A percentile compares a stretch with the other conserved stretches of the same genome.
These are phyloP conservation scores for Eucommia ulmoides DNA, from an alignment of 257 asterid genomes.

Conservation along the genomic window DNA sequence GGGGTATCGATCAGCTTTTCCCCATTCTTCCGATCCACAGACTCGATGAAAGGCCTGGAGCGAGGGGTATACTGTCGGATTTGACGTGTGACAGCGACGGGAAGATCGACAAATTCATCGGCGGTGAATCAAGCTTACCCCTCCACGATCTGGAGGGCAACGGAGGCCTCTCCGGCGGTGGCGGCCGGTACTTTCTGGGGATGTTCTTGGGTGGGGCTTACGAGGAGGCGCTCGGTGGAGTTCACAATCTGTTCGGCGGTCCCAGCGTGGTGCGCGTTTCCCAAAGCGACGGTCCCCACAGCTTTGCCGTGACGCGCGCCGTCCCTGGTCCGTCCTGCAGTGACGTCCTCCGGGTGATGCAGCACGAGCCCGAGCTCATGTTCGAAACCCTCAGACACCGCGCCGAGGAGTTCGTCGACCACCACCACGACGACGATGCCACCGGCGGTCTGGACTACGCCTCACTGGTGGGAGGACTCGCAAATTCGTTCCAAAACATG, in stretches of 20 bases:
- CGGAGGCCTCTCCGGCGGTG: slow-evolving; percentile 14
- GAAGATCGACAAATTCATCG: slow-evolving; percentile 76
- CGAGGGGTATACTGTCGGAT: slow-evolving; percentile 64
- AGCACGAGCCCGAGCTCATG: slow-evolving; percentile 90
- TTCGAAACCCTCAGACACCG: slow-evolving; percentile 81
- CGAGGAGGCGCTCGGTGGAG: slow-evolving; percentile 85
- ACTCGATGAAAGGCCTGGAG: slow-evolving; percentile 58
- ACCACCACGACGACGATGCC: slow-evolving; percentile 10
- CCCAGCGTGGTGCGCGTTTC: slow-evolving; percentile 79
- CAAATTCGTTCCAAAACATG: slow-evolving; percentile 68
- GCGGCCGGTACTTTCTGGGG: slow-evolving; percentile 53
- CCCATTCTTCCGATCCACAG: slow-evolving; percentile 86
- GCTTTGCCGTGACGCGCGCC: slow-evolving; percentile 70
- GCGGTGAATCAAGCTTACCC: slow-evolving; percentile 84
- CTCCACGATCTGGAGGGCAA: slow-evolving; percentile 51
- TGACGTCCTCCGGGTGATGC: slow-evolving; percentile 86
- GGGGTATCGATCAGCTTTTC: slow-evolving; percentile 84
- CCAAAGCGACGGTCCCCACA: slow-evolving; percentile 77
- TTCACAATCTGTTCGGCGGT: slow-evolving; percentile 84
- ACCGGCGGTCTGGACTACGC: slow-evolving; percentile 5
- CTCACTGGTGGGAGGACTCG: slow-evolving; percentile 34
- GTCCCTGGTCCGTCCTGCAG: slow-evolving; percentile 66
- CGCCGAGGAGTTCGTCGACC: slow-evolving; percentile 40
- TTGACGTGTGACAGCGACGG: slow-evolving; percentile 96
- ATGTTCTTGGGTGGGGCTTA: slow-evolving; percentile 97